Evolutionary conservation across 768 basidiomycete genomes (phyloP).

Genomic region (Cystobasidiopsis lactophilus): DNA sequence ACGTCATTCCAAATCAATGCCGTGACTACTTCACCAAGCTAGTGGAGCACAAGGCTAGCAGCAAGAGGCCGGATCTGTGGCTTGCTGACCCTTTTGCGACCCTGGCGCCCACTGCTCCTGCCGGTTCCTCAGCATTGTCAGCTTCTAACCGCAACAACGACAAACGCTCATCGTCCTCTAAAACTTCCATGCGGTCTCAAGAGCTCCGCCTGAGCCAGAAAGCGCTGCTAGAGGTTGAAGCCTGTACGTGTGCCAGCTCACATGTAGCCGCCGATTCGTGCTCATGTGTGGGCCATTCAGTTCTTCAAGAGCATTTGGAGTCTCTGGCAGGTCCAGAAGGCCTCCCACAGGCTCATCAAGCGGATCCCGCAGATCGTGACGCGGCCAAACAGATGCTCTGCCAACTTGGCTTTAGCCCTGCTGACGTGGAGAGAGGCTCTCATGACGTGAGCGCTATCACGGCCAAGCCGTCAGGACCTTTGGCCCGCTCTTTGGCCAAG

Average conservation of each 20-base stretch:
- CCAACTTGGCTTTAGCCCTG: no score
- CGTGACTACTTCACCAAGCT: constrained; percentile 71
- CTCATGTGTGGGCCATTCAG: no score
- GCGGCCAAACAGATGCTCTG: no score
- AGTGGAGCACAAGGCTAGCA: constrained; percentile 40
- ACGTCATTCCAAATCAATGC: constrained; percentile 57
- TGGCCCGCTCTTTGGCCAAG: constrained; percentile 29
- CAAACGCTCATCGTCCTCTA: background rate
- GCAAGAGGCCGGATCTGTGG: background rate
- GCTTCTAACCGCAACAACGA: background rate
- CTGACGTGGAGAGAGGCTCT: constrained; percentile 28
- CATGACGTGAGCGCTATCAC: constrained; percentile 35
- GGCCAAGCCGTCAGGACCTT: constrained; percentile 15
- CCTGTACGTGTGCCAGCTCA: background rate
- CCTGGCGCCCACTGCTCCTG: background rate
- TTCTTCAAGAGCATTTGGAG: no score
- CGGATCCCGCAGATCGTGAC: no score
- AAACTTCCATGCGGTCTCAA: no score
- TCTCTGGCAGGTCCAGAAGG: no score
- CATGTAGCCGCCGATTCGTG: background rate
- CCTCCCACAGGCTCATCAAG: no score
- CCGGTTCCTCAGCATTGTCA: no score
- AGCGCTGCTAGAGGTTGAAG: no score
- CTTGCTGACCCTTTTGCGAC: constrained; percentile 1
- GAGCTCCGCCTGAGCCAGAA: no score